These are phyloP conservation scores for Chaetomium cochliodes DNA, from an alignment of 495 filamentous ascomycete genomes.

Conservation along the genomic window DNA sequence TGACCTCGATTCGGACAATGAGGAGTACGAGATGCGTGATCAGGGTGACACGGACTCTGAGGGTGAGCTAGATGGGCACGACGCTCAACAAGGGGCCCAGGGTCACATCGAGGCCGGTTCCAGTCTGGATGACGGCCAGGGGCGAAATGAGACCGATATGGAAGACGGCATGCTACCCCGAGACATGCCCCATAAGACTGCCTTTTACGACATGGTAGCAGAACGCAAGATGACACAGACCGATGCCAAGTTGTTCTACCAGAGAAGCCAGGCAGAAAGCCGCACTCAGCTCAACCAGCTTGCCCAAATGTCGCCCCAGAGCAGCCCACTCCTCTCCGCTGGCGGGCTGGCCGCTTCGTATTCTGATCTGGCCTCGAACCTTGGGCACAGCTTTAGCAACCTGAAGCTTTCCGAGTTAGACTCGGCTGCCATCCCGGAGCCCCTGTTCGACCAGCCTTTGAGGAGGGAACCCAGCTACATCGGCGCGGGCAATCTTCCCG, in stretches of 20 bases:
- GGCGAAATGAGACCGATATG: conserved; percentile 23
- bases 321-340: conserved; percentile 51
- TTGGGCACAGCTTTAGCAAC: conserved; percentile 14
- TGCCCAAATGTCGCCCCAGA: conserved; percentile 46
- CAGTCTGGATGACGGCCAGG: conserved; percentile 20
- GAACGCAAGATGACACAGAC: conserved; percentile 88
- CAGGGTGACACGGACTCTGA: conserved; percentile 36
- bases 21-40: conserved; percentile 28
- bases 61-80: conserved; percentile 23
- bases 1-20: conserved; percentile 36
- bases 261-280: conserved; percentile 71
- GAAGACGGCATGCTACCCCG: conserved; percentile 64
- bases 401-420: conserved; percentile 24
- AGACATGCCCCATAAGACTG: conserved; percentile 74
- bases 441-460: conserved; percentile 6
- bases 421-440: conserved; percentile 17
- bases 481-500: conserved; percentile 17
- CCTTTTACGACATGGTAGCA: conserved; percentile 80
- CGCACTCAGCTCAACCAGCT: conserved; percentile 49
- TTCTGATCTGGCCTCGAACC: conserved; percentile 24
- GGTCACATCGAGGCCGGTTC: conserved; percentile 15
- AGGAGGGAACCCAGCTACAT: conserved; percentile 26
- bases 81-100: neutral
- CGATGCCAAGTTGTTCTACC: conserved; percentile 93
- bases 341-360: conserved; percentile 35